A percentile compares a stretch with the other conserved stretches of the same genome.
Evolutionary conservation across 2,329 filamentous ascomycete species (phyloP).

Genomic region (Paraphaeosphaeria minitans): DNA sequence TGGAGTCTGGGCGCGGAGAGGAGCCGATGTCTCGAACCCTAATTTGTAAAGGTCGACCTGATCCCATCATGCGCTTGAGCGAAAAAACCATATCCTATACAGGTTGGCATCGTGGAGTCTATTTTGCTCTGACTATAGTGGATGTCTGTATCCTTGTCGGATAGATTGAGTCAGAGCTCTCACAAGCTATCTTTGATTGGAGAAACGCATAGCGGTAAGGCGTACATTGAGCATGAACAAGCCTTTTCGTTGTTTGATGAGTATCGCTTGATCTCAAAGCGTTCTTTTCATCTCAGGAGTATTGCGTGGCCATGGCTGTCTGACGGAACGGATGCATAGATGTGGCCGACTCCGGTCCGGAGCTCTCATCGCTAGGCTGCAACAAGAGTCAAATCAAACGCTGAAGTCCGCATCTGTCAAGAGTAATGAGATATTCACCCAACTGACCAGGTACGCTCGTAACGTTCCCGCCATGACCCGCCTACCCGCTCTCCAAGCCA

Average conservation of each 20-base stretch:
- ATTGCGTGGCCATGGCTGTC: not conserved
- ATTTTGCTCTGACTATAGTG: too few relatives aligned
- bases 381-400: conserved; percentile 1
- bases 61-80: too few relatives aligned
- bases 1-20: not conserved
- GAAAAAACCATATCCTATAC: too few relatives aligned
- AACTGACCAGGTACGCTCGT: not conserved
- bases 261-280: too few relatives aligned
- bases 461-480: conserved; percentile 8
- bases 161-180: too few relatives aligned
- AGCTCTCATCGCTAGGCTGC: not conserved
- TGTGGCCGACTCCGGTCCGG: not conserved
- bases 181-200: too few relatives aligned
- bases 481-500: conserved; percentile 1
- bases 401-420: not conserved
- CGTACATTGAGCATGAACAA: too few relatives aligned
- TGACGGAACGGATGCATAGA: not conserved
- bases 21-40: not conserved
- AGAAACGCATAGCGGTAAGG: too few relatives aligned
- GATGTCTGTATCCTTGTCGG: too few relatives aligned
- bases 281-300: not conserved
- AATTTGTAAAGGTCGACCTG: not conserved
- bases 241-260: too few relatives aligned
- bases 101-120: too few relatives aligned
- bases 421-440: not conserved